A percentile compares a stretch with the other conserved stretches of the same genome.
Evolutionary conservation across 208 protist species (phyloP).

Genomic region (Vickermania spadyakhi): DNA sequence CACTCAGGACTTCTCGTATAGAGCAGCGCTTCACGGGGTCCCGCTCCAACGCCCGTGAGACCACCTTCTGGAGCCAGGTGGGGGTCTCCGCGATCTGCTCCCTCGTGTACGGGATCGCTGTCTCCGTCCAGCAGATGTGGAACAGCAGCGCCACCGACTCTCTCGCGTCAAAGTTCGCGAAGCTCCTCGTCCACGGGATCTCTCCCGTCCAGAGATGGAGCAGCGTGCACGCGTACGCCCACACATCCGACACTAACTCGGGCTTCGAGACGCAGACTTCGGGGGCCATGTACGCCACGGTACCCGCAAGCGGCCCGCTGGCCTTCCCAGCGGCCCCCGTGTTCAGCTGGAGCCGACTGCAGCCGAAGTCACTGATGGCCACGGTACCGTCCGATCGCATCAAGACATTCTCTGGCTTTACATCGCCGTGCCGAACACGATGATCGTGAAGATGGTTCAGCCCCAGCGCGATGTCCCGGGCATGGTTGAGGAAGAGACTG

Average conservation of each 20-base stretch:
- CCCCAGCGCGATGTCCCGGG: conserved; percentile 37
- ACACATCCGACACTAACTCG: conserved; percentile 50
- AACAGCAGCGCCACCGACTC: conserved; percentile 52
- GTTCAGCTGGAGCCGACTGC: conserved; percentile 26
- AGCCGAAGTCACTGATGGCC: conserved; percentile 61
- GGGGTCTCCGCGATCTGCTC: conserved; percentile 22
- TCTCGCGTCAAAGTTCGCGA: conserved; percentile 8
- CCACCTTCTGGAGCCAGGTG: conserved; percentile 46
- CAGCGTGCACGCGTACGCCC: conserved; percentile 56
- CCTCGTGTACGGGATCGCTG: conserved; percentile 26
- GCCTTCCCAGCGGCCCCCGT: conserved; percentile 5
- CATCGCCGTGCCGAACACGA: conserved; percentile 59
- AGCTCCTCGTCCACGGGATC: conserved; percentile 24
- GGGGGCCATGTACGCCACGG: conserved; percentile 61
- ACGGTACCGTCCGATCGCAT: conserved; percentile 55
- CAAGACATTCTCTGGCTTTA: conserved; percentile 71
- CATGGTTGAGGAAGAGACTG: conserved; percentile 35
- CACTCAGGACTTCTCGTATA: conserved; percentile 34
- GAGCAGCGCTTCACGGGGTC: conserved; percentile 27
- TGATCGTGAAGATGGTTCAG: conserved; percentile 68
- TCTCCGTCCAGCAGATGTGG: conserved; percentile 33
- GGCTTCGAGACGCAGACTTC: conserved; percentile 44
- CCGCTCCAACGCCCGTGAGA: conserved; percentile 28
- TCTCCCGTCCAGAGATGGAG: conserved; percentile 34
- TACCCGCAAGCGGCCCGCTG: conserved; percentile 21